Evolutionary conservation across 2,329 filamentous ascomycete species (phyloP), one percentile per base, ranked within the genome.

Genomic region (Monilinia aucupariae): DNA sequence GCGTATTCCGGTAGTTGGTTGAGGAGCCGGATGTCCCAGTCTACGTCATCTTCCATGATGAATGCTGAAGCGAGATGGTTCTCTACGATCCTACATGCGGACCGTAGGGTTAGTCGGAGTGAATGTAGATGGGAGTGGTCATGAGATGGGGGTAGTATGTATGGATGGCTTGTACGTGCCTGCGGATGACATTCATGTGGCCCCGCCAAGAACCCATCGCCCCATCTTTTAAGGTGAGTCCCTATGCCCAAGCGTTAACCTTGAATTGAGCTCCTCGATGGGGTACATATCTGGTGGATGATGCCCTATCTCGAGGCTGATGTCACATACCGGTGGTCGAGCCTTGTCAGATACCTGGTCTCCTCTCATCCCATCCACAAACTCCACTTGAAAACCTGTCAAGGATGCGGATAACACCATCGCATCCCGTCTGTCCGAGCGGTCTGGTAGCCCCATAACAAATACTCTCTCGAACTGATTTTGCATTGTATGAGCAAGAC

Each of bases 361-460:
- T 4, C 76, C 77, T 17, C 69, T 71, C 4, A 81, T 73, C 0
- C 77, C 79, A 61, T 78, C 74, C 4, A 79, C 66, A 68, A 76
- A 80, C 17, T 80, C 76, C 0, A 80, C 67, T 5, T 75, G 70
- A 64, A 82, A 75, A 1, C 75, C 76, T 0, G 76, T 76, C 34
- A 80, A 64, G 0, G 76, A 74, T 34, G 78, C 74, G 15, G 76
- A 74, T 12, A 82, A 70, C 1, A 75, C 71, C 15, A 82, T 70
- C 1, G 76, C 77, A 73, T 82, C 80, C 34, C 78, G 76, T 66
- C 80, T 80, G 68, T 82, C 79, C 3, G 76, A 76, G 47, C 80
- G 75, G 45, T 77, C 74, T 4, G 77, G 76, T 15, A 82, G 71
- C 9, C 77, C 76, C 52, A 82, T 73, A 41, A 79, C 76, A 56